Percentiles rank a stretch among this genome's conserved stretches.
phyloP scores from a whole-genome alignment of 2,329 filamentous ascomycete species.

The Pseudocercospora macadamiae region DNA sequence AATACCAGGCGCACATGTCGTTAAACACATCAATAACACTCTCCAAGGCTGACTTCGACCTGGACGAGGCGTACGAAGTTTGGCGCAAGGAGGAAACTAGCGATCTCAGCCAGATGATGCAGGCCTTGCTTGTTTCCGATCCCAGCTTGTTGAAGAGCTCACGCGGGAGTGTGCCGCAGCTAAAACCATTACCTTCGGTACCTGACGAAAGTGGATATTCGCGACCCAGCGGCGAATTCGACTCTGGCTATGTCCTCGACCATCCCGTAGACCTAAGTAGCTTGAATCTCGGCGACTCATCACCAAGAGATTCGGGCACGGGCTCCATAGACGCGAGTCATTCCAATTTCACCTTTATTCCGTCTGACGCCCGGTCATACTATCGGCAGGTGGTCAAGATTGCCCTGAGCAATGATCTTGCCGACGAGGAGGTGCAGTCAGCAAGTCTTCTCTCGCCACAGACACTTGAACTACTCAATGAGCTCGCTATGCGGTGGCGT shows the following conservation, averaged over 20 bases:
- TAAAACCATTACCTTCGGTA: conserved; percentile 28
- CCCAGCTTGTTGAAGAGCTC: conserved; percentile 81
- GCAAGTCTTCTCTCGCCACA: conserved; percentile 67
- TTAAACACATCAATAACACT: conserved; percentile 77
- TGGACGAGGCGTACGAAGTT: conserved; percentile 81
- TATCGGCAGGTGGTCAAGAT: conserved; percentile 82
- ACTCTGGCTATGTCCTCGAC: conserved; percentile 63
- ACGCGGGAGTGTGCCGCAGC: conserved; percentile 43
- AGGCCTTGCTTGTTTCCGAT: conserved; percentile 83
- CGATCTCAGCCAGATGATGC: conserved; percentile 89
- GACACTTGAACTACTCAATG: conserved; percentile 79
- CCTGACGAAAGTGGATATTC: conserved; percentile 41
- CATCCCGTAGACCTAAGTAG: conserved; percentile 69
- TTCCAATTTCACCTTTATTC: conserved; percentile 79
- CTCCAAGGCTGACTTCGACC: conserved; percentile 82
- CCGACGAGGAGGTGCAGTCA: conserved; percentile 56
- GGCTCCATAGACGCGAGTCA: conserved; percentile 38
- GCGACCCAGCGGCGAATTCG: conserved; percentile 43
- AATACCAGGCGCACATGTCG: conserved; percentile 87
- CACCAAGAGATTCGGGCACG: conserved; percentile 42
- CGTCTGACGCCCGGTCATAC: conserved; percentile 76
- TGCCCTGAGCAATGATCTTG: conserved; percentile 66
- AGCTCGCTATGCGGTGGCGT: conserved; percentile 86
- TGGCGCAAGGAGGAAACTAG: conserved; percentile 92
- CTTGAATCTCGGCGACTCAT: conserved; percentile 61